A percentile compares a stretch with the other conserved stretches of the same genome.
Evolutionary conservation across 2,329 filamentous ascomycete species (phyloP).

Genomic region (Curvularia sp.): DNA sequence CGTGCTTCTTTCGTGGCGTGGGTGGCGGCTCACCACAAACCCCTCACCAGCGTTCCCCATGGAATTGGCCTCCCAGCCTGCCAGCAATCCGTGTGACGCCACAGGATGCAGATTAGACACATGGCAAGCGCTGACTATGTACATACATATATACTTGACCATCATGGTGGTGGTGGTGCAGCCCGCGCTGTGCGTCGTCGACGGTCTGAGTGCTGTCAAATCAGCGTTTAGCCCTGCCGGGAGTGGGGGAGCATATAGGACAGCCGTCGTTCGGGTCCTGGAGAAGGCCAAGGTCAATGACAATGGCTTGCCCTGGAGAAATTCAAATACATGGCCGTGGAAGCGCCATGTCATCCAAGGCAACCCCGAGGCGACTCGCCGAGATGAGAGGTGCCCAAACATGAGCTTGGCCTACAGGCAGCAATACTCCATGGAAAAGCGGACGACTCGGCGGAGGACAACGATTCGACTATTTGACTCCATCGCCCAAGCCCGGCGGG

Average conservation of each 20-base stretch:
- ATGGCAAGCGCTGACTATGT: constrained; percentile 34
- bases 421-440: constrained; percentile 33
- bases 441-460: constrained; percentile 41
- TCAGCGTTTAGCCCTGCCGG: neutral
- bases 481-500: constrained; percentile 38
- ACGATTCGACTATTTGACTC: constrained; percentile 28
- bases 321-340: neutral
- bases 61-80: constrained; percentile 17
- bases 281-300: neutral
- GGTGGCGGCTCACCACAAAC: constrained; percentile 39
- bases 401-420: constrained; percentile 20
- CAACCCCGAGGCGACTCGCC: constrained; percentile 9
- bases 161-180: constrained; percentile 3
- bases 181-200: neutral
- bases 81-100: constrained; percentile 41
- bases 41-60: constrained; percentile 27
- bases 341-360: neutral
- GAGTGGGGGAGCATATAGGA: constrained; percentile 9
- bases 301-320: neutral
- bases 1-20: constrained; percentile 41
- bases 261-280: constrained; percentile 3
- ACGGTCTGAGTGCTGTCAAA: neutral
- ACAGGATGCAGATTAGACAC: constrained; percentile 44
- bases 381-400: constrained; percentile 12
- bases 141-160: too few relatives aligned